Percentiles rank a stretch among this genome's conserved stretches.
phyloP scores from a whole-genome alignment of 176 grass and related monocot genomes.

The Phragmites australis region DNA sequence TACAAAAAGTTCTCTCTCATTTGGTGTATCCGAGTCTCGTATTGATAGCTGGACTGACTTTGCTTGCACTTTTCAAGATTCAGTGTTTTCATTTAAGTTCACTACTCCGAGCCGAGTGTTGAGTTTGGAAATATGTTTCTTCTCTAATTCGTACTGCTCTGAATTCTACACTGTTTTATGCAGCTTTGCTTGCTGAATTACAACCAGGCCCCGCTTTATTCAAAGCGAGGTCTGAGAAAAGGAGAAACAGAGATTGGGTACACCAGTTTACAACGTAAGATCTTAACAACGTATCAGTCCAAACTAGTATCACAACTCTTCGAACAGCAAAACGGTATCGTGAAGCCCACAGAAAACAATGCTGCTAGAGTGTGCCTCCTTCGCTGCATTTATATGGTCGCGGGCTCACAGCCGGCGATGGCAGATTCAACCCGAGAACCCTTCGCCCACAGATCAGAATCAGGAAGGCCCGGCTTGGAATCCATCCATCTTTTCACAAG shows the following conservation, averaged over 20 bases:
- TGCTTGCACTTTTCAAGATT: neutral
- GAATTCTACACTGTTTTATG: neutral
- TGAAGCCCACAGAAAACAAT: no score
- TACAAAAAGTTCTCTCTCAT: neutral
- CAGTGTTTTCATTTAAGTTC: neutral
- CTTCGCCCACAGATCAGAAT: no score
- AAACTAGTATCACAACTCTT: no score
- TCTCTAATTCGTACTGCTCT: neutral
- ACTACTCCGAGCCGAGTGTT: neutral
- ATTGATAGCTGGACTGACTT: neutral
- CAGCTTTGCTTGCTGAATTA: neutral
- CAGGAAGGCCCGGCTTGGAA: neutral
- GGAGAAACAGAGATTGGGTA: no score
- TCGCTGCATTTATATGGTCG: no score
- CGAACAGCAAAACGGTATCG: no score
- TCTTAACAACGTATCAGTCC: no score
- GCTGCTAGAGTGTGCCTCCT: no score
- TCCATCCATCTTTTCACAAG: neutral
- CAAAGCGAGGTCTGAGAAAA: neutral
- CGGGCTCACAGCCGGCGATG: no score
- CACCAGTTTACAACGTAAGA: no score
- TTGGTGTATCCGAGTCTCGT: neutral
- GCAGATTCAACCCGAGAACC: no score
- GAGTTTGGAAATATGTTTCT: neutral
- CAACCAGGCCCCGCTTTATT: neutral